These are phyloP conservation scores for Clitopilus passeckerianus DNA, from an alignment of 768 basidiomycete genomes.

Conservation along the genomic window DNA sequence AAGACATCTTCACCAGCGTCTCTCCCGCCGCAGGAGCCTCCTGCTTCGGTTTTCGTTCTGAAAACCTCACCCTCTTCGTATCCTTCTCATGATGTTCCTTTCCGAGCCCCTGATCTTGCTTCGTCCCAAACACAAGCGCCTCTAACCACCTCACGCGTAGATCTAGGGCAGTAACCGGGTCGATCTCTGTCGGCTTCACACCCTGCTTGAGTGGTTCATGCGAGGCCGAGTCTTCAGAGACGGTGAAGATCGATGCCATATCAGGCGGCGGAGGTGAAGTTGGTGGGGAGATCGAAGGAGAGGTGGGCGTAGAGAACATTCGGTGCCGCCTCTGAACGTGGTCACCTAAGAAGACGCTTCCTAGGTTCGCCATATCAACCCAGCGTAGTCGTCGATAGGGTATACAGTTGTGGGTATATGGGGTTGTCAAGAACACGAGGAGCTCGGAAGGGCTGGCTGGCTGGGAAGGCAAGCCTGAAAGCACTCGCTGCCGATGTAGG, in stretches of 20 bases:
- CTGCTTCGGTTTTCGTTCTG: conserved; percentile 6
- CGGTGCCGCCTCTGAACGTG: conserved; percentile 49
- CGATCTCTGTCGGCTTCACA: conserved; percentile 33
- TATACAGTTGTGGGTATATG: not conserved
- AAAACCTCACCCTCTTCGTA: conserved; percentile 10
- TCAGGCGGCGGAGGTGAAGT: conserved; percentile 35
- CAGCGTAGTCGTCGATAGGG: not conserved
- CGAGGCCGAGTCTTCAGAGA: conserved; percentile 14
- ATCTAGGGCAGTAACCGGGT: conserved; percentile 66
- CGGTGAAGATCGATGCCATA: conserved; percentile 14
- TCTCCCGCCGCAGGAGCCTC: conserved; percentile 41
- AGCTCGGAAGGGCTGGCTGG: not conserved
- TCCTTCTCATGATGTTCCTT: conserved; percentile 17
- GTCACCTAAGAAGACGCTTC: conserved; percentile 82
- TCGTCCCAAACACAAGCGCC: conserved; percentile 66
- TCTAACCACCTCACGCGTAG: conserved; percentile 78
- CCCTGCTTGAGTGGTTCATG: conserved; percentile 2
- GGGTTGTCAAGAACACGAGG: not conserved
- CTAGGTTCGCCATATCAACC: conserved; percentile 47
- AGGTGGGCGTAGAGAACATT: conserved; percentile 45
- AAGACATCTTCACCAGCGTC: conserved; percentile 53
- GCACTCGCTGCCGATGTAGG: not conserved
- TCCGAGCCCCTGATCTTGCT: conserved; percentile 21
- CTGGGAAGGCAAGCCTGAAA: too few species aligned
- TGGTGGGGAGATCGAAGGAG: conserved; percentile 25